Conservation (phyloP, 2,329 filamentous ascomycete species). For the Aspergillus alliaceus region DNA sequence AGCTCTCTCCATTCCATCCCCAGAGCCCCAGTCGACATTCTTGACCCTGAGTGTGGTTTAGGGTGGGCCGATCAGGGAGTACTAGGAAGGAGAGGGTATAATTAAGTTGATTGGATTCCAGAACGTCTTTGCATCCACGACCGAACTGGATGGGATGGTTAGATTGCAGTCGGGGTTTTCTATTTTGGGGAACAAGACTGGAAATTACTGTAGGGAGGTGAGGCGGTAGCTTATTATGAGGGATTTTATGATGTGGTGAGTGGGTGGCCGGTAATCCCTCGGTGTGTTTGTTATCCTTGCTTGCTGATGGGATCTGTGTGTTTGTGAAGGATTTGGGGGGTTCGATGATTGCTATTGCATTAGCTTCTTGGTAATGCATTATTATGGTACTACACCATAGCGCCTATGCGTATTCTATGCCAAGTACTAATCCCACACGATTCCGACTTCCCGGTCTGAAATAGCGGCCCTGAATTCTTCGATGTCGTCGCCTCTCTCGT, state of each 20-base stretch:
- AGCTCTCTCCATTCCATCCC: neutral
- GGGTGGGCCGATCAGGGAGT: conserved; percentile 9
- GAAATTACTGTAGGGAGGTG: neutral
- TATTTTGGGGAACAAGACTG: neutral
- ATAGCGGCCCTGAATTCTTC: conserved; percentile 39
- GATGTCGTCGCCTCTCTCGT: conserved; percentile 54
- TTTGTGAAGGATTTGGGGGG: no score
- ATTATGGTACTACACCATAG: neutral
- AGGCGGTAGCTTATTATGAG: neutral
- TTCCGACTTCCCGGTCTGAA: conserved; percentile 31
- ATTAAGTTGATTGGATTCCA: conserved; percentile 1
- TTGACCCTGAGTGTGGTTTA: conserved; percentile 5
- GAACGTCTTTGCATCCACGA: neutral
- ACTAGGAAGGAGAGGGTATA: neutral
- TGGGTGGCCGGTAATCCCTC: no score
- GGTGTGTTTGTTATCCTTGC: neutral
- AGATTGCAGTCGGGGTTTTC: neutral
- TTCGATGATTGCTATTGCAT: no score
- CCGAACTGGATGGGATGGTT: neutral
- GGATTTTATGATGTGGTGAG: neutral
- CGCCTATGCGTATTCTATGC: neutral
- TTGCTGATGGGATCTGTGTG: neutral
- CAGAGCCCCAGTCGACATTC: conserved; percentile 1
- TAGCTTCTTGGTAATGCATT: no score
- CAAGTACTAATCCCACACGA: conserved; percentile 22